These are phyloP conservation scores for Cadophora sp. DNA, from an alignment of 2,329 filamentous ascomycete genomes.

Conservation along the genomic window DNA sequence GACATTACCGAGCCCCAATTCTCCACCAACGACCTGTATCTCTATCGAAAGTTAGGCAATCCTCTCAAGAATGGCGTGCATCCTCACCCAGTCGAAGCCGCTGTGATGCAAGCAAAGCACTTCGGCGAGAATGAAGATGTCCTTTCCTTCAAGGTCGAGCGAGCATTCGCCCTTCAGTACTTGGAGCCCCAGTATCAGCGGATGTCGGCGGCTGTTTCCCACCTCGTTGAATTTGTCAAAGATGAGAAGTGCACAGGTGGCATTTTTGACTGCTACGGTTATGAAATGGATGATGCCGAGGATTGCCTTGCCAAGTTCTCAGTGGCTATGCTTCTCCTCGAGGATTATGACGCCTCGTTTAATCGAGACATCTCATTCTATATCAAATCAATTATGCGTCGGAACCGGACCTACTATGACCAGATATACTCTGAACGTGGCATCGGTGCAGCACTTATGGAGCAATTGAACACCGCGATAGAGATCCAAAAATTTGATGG, in stretches of 20 bases:
- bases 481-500: background rate
- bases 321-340: background rate
- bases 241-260: background rate
- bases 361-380: slow-evolving; percentile 15
- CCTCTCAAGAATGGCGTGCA: no score
- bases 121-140: no score
- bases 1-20: no score
- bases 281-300: background rate
- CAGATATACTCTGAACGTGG: background rate
- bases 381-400: background rate
- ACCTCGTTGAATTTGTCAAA: slow-evolving; percentile 3
- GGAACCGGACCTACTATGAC: background rate
- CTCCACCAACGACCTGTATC: no score
- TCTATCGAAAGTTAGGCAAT: no score
- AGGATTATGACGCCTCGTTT: slow-evolving; percentile 18
- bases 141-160: background rate
- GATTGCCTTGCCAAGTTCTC: background rate
- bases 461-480: background rate
- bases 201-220: background rate
- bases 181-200: slow-evolving; percentile 23
- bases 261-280: background rate
- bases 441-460: background rate
- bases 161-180: background rate
- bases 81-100: no score
- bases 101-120: no score